phyloP scores from a whole-genome alignment of 2,329 filamentous ascomycete genomes.

The Alternaria incomplexa region DNA sequence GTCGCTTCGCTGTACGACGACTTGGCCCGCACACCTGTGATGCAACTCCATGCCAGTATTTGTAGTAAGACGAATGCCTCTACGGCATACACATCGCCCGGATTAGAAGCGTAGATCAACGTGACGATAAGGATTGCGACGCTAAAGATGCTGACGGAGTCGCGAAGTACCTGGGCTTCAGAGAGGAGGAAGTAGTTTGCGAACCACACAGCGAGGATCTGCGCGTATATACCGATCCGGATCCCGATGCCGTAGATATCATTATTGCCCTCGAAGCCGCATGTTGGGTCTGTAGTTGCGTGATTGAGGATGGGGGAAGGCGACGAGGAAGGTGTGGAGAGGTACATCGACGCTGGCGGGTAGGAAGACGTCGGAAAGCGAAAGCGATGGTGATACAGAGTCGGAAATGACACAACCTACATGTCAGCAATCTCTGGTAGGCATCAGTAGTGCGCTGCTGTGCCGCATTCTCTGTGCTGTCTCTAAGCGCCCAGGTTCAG shows the following conservation, averaged over 20 bases:
- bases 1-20: background rate
- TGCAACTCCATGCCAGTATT: slow-evolving; percentile 23
- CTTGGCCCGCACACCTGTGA: slow-evolving; percentile 8
- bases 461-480: slow-evolving; percentile 5
- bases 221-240: slow-evolving; percentile 27
- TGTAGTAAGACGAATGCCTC: slow-evolving; percentile 30
- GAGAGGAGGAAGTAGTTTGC: slow-evolving; percentile 30
- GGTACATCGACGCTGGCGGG: background rate
- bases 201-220: slow-evolving; percentile 36
- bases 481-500: slow-evolving; percentile 5
- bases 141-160: slow-evolving; percentile 19
- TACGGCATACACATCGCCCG: slow-evolving; percentile 17
- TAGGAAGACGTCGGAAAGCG: background rate
- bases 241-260: slow-evolving; percentile 39
- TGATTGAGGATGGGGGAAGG: background rate
- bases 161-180: slow-evolving; percentile 18
- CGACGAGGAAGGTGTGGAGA: background rate
- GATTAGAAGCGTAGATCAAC: slow-evolving; percentile 16
- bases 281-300: background rate
- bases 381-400: background rate
- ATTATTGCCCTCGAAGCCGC: slow-evolving; percentile 48
- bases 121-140: slow-evolving; percentile 26
- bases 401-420: background rate
- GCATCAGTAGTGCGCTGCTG: slow-evolving; percentile 3
- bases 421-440: background rate